Evolutionary conservation across 2,329 filamentous ascomycete species (phyloP).

Genomic region (Colletotrichum euphorbiae): DNA sequence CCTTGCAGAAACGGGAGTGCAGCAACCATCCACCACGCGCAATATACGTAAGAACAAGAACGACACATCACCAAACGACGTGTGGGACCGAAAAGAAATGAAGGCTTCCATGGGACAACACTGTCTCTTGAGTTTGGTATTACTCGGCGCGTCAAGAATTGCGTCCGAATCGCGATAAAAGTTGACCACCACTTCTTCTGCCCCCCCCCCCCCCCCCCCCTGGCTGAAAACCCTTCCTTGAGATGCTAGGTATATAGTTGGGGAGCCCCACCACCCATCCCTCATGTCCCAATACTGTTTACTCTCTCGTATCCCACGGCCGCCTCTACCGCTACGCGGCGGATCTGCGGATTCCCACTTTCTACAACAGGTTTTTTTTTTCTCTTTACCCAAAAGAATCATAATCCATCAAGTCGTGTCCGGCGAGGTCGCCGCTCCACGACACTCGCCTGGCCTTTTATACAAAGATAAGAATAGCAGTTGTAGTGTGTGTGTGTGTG

Average conservation of each 20-base stretch:
- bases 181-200: background rate
- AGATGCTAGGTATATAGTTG: too few relatives aligned
- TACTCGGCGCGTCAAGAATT: background rate
- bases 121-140: background rate
- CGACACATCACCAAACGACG: background rate
- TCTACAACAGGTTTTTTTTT: constrained; percentile 18
- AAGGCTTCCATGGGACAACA: background rate
- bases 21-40: too few relatives aligned
- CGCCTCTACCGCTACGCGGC: background rate
- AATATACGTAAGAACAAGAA: too few relatives aligned
- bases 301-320: background rate
- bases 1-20: background rate
- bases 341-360: background rate
- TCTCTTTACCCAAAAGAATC: constrained; percentile 18
- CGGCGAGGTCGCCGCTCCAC: constrained; percentile 15
- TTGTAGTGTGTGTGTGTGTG: constrained; percentile 13
- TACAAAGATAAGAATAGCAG: constrained; percentile 28
- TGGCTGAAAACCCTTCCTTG: background rate
- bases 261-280: too few relatives aligned
- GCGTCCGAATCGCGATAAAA: constrained; percentile 4
- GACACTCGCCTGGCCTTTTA: constrained; percentile 25
- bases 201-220: background rate
- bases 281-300: too few relatives aligned
- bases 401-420: constrained; percentile 40
- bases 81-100: background rate